A percentile compares a stretch with the other conserved stretches of the same genome.
phyloP scores from a whole-genome alignment of 768 basidiomycete genomes.

The Mycena alexandri region DNA sequence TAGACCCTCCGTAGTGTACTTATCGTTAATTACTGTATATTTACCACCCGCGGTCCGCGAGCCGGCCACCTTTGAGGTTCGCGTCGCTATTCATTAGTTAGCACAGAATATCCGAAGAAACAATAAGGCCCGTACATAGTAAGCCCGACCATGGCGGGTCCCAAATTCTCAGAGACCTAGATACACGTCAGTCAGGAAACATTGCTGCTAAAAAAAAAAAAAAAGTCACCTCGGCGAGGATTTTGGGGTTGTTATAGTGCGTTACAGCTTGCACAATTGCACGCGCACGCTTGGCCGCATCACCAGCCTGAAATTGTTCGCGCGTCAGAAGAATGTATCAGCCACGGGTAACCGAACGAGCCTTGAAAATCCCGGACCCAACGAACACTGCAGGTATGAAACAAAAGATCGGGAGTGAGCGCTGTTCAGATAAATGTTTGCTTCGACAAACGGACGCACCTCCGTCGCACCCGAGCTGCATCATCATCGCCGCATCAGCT shows the following conservation, averaged over 20 bases:
- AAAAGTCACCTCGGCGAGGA: constrained; percentile 82
- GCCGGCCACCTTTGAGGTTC: constrained; percentile 77
- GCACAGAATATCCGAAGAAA: not conserved
- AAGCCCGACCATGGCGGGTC: constrained; percentile 93
- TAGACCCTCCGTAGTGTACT: constrained; percentile 4
- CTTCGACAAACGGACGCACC: constrained; percentile 63
- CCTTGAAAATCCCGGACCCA: constrained; percentile 97
- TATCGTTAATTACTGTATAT: constrained; percentile 31
- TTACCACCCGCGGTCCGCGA: constrained; percentile 79
- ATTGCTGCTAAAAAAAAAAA: not conserved
- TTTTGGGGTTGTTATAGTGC: constrained; percentile 94
- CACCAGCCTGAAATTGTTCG: constrained; percentile 72
- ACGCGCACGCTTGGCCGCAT: constrained; percentile 93
- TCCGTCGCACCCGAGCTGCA: constrained; percentile 98
- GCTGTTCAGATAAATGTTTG: not conserved
- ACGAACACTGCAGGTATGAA: constrained; percentile 80
- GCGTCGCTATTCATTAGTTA: constrained; percentile 59
- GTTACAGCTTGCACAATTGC: constrained; percentile 99
- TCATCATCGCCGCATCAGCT: constrained; percentile 98
- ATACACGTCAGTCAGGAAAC: constrained; percentile 11
- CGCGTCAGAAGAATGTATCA: constrained; percentile 10
- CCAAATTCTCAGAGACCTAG: constrained; percentile 85
- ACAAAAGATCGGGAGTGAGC: constrained; percentile 3
- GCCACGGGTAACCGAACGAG: constrained; percentile 39
- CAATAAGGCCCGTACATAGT: constrained; percentile 73